Base-by-base conservation (phyloP, 768 basidiomycete genomes). In the Tremella mesenterica region DNA sequence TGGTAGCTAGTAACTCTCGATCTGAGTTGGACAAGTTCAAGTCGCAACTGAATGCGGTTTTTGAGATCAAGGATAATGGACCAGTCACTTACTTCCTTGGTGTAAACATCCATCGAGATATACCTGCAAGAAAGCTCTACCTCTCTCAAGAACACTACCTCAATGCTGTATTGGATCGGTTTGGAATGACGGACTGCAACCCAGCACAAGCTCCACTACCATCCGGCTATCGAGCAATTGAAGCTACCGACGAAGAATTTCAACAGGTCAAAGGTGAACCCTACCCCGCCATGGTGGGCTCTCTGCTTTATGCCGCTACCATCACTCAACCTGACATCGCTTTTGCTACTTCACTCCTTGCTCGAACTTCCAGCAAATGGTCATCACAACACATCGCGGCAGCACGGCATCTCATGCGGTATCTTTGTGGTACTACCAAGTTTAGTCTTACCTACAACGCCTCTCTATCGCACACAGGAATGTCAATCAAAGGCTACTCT, bases 401-500 rank as follows among this genome's bases (percentile, higher is more conserved):
- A 10, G 33, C 33, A 36, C 33, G 33, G 12, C 33, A 36, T 18
- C 33, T 36, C 33, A 36, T 36, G 33, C 33, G 33, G 12, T 36
- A 36, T 18, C 33, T 36, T 10, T 18, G 33, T 36, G 33, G 33
- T 36, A 36, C 33, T 10, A 36, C 33, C 10, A 18, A 10, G 12
- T 36, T 36, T 18, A 10, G 33, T 36, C 33, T 36, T 10, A 36
- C 33, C 18, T 36, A 10, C 18, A 36, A 10, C 33, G 33, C 33
- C 33, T 36, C 33, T 18, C 33, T 36, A 36, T 18, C 18, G 38
- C 20, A 46, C 47, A 49, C 34, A 58, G 34, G 74, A 75, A 14
- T 77, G 75, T 49, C 12, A 14, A 48, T 13, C 12, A 16, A 45
- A 53, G 26, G 58, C 62, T 72, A 46, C 23, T 45, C 54, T 0